These are phyloP conservation scores for Hortiboletus flavorubellus DNA, from an alignment of 768 basidiomycete genomes.

Conservation along the genomic window DNA sequence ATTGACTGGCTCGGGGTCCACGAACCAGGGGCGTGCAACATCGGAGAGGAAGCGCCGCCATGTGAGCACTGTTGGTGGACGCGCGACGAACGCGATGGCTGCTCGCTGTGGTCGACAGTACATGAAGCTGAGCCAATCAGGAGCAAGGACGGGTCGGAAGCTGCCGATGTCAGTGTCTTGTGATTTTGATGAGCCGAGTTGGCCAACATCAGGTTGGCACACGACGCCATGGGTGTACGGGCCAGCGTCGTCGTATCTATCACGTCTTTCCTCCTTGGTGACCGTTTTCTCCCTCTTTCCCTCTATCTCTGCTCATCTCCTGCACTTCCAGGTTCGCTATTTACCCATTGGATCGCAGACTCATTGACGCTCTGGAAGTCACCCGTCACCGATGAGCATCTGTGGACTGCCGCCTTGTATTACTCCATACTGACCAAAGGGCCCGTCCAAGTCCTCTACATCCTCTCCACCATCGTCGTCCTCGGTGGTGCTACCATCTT, in stretches of 20 bases:
- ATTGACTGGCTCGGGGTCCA: slow-evolving; percentile 42
- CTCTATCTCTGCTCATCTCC: not conserved
- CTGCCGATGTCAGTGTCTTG: slow-evolving; percentile 14
- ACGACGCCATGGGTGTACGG: slow-evolving; percentile 60
- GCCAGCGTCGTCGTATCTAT: slow-evolving; percentile 71
- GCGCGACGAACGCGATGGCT: not conserved
- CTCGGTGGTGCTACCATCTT: slow-evolving; percentile 67
- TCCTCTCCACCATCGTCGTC: slow-evolving; percentile 52
- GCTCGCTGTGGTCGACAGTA: slow-evolving; percentile 8
- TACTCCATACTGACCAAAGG: slow-evolving; percentile 75
- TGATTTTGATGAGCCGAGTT: slow-evolving; percentile 17
- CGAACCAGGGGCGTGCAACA: slow-evolving; percentile 57
- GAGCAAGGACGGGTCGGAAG: slow-evolving; percentile 1
- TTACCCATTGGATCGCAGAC: slow-evolving; percentile 93
- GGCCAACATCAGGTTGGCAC: not conserved
- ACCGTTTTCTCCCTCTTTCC: not conserved
- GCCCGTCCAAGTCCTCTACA: slow-evolving; percentile 52
- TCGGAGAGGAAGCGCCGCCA: slow-evolving; percentile 13
- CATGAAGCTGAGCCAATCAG: slow-evolving; percentile 15
- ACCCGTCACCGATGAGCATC: slow-evolving; percentile 77
- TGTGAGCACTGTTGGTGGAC: not conserved
- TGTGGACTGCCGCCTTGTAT: slow-evolving; percentile 81
- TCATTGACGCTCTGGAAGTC: slow-evolving; percentile 87
- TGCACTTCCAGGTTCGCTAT: slow-evolving; percentile 57
- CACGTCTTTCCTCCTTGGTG: slow-evolving; percentile 52